phyloP scores from a whole-genome alignment of 2,329 filamentous ascomycete species.

The Ceratocystis variospora region DNA sequence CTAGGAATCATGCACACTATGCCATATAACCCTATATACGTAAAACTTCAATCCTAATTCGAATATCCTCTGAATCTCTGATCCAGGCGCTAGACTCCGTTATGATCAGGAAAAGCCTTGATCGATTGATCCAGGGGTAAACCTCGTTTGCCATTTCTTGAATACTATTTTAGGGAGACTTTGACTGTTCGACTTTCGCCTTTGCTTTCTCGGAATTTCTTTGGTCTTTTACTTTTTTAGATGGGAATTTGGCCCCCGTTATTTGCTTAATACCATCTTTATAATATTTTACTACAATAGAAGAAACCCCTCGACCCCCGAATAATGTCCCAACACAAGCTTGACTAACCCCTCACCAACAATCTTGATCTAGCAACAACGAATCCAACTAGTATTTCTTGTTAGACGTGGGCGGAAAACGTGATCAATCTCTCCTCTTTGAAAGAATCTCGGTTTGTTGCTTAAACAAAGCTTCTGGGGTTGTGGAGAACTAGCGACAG shows the following conservation, averaged over 20 bases:
- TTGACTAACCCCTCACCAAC: not conserved
- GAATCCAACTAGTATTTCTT: not conserved
- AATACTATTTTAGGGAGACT: not conserved
- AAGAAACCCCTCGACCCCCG: no score
- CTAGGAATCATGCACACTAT: not conserved
- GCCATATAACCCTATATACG: not conserved
- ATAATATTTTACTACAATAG: not conserved
- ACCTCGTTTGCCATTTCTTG: not conserved
- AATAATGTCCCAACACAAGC: not conserved
- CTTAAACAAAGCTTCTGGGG: not conserved
- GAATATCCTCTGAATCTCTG: not conserved
- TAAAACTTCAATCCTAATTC: no score
- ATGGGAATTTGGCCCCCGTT: not conserved
- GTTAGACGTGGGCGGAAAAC: not conserved
- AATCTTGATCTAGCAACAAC: not conserved
- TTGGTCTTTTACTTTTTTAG: not conserved
- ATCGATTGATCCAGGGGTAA: not conserved
- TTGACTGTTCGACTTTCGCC: not conserved
- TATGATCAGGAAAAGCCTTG: not conserved
- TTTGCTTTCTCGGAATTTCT: not conserved
- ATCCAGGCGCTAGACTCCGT: not conserved
- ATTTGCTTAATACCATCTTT: not conserved
- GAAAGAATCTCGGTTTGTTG: no score
- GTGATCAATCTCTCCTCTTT: not conserved
- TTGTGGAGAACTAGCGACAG: not conserved